A percentile compares a stretch with the other conserved stretches of the same genome.
Evolutionary conservation across 176 grass and related monocot species (phyloP).

Genomic region (Musa acuminata): DNA sequence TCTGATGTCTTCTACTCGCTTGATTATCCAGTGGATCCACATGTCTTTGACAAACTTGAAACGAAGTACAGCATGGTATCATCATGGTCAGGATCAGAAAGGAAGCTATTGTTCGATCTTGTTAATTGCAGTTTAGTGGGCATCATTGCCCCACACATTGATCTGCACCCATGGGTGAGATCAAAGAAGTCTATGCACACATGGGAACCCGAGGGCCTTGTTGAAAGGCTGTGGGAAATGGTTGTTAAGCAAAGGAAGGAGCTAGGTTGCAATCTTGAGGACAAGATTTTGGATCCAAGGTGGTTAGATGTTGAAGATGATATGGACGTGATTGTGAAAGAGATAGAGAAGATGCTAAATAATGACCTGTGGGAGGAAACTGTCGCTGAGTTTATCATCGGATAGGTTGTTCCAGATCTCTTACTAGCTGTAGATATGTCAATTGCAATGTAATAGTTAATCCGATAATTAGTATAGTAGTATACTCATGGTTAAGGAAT

Average conservation of each 20-base stretch:
- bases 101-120: conserved; percentile 84
- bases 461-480: too few species aligned
- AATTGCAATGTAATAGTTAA: too few species aligned
- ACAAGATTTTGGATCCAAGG: conserved; percentile 36
- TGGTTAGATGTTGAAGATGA: conserved; percentile 51
- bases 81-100: conserved; percentile 56
- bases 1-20: conserved; percentile 38
- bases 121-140: conserved; percentile 42
- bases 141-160: conserved; percentile 30
- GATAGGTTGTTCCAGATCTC: neutral
- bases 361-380: conserved; percentile 58
- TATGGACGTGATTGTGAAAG: conserved; percentile 28
- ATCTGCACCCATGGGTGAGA: conserved; percentile 17
- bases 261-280: conserved; percentile 25
- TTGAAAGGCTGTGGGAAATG: conserved; percentile 58
- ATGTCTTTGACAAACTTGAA: conserved; percentile 57
- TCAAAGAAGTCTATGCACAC: conserved; percentile 13
- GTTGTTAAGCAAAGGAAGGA: conserved; percentile 42
- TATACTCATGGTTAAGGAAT: too few species aligned
- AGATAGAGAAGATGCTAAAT: conserved; percentile 38
- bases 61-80: conserved; percentile 47
- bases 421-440: too few species aligned
- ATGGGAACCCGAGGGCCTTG: conserved; percentile 44
- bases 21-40: conserved; percentile 25
- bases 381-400: conserved; percentile 26